Base-by-base conservation (phyloP, 2,329 filamentous ascomycete species). In the Trichophyton benhamiae region DNA sequence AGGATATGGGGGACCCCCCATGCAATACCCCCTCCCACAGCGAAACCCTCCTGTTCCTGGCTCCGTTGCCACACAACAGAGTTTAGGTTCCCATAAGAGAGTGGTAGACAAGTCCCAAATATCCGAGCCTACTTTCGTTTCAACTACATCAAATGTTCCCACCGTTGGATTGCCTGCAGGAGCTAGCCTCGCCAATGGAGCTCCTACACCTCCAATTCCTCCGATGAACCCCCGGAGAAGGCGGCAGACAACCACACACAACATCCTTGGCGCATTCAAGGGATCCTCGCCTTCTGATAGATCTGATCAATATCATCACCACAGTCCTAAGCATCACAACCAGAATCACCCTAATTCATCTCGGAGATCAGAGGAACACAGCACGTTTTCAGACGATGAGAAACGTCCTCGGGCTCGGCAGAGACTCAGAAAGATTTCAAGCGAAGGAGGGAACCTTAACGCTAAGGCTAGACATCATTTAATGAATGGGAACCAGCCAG, bases 81-180 rank as follows among this genome's bases (percentile, higher is more conserved):
- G 68, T 60, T 70, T 74, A 4, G 62, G 59, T 59, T 60, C 59
- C 27, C 78, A 82, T 42, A 86, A 85, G 74, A 80, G 80, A 66
- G 77, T 79, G 0, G 76, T 86, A 57, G 80, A 80, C 64, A 87
- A 87, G 71, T 74, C 77, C 11, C 79, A 82, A 62, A 87, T 87
- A 58, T 85, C 82, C 1, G 83, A 86, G 66, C 84, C 84, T 0
- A 77, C 74, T 2, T 75, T 78, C 57, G 68, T 79, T 8, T 78
- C 76, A 3, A 75, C 77, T 8, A 85, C 83, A 3, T 83, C 80
- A 1, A 80, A 81, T 52, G 78, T 84, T 30, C 82, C 83, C 53
- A 80, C 80, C 0, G 76, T 85, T 41, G 80, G 80, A 41, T 75
- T 86, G 9, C 82, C 82, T 13, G 68, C 77, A n/a, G 80, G 80